Evolutionary conservation across 768 basidiomycete species (phyloP), one percentile per base, ranked within the genome.

Genomic region (Collybiopsis luxurians): DNA sequence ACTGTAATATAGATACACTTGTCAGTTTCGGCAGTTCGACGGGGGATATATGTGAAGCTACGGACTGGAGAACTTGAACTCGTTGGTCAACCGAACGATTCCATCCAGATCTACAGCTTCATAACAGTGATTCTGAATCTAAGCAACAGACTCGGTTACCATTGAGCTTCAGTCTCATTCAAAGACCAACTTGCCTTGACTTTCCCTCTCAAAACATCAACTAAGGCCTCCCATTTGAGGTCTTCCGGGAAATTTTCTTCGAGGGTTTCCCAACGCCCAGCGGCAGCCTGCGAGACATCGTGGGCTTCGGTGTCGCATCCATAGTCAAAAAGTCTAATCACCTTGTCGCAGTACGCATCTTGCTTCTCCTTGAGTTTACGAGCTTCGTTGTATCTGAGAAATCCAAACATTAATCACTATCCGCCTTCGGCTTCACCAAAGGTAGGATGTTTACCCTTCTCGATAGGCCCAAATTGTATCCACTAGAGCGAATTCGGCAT

Each of bases 151-250:
- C 1, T 19, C 11, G 28, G 43, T 28, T 43, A 58, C 48, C 27
- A 27, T 21, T 47, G 23, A 11, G 39, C 12, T 15, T 7, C 1
- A 48, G 15, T 39, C 21, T 30, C 52, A 31, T 28, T 13, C 6
- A 28, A n/a, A 30, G 31, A 26, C 12, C 13, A 13, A 40, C 4
- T 27, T 2, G 82, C 86, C 73, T 87, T 91, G 59, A 90, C 85
- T 50, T 82, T 82, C 11, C 90, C 90, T 54, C 90, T 74, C 12
- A 91, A 72, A n/a, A 90, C 84, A 63, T 91, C 89, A 2, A 88
- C 85, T 27, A 90, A 71, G 1, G 86, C 82, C 64, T 90, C 88
- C 84, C 85, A 86, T 61, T 89, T 82, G 23, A 91, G 72, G 46
- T 85, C 79, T 55, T 86, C 78, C 0, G 89, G 88, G 69, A 86